Evolutionary conservation across 2,329 filamentous ascomycete species (phyloP).

Genomic region (Neonectria magnoliae): DNA sequence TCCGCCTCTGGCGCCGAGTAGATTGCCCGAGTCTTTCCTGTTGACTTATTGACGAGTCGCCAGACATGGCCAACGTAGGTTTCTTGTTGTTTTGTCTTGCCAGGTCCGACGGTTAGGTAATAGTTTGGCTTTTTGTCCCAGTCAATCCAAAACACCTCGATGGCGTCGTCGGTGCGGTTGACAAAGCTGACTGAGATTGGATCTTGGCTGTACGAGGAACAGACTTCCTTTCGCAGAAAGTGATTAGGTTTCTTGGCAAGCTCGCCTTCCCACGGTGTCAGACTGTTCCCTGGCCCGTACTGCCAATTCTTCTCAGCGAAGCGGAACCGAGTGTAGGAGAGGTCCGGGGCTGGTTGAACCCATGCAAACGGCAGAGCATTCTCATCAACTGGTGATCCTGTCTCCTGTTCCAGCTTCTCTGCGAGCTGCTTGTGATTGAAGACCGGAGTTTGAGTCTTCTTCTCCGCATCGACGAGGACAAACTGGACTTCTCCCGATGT

Average conservation of each 20-base stretch:
- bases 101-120: constrained; percentile 29
- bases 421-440: constrained; percentile 41
- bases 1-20: constrained; percentile 26
- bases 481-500: constrained; percentile 32
- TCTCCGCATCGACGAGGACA: constrained; percentile 31
- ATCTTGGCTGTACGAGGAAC: constrained; percentile 28
- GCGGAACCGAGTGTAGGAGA: constrained; percentile 32
- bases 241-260: constrained; percentile 16
- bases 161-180: constrained; percentile 33
- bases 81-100: constrained; percentile 24
- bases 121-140: constrained; percentile 28
- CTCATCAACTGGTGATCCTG: constrained; percentile 14
- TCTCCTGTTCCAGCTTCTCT: constrained; percentile 22
- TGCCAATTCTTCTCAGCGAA: constrained; percentile 31
- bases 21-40: constrained; percentile 23
- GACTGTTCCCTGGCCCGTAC: constrained; percentile 25
- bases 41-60: constrained; percentile 27
- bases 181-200: constrained; percentile 35
- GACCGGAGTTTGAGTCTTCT: constrained; percentile 22
- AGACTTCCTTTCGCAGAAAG: constrained; percentile 28
- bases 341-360: constrained; percentile 30
- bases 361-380: constrained; percentile 36
- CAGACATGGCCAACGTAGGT: constrained; percentile 38
- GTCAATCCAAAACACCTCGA: constrained; percentile 41
- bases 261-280: constrained; percentile 32